These are phyloP conservation scores for Suillus tomentosus DNA, from an alignment of 768 basidiomycete genomes.

Conservation along the genomic window DNA sequence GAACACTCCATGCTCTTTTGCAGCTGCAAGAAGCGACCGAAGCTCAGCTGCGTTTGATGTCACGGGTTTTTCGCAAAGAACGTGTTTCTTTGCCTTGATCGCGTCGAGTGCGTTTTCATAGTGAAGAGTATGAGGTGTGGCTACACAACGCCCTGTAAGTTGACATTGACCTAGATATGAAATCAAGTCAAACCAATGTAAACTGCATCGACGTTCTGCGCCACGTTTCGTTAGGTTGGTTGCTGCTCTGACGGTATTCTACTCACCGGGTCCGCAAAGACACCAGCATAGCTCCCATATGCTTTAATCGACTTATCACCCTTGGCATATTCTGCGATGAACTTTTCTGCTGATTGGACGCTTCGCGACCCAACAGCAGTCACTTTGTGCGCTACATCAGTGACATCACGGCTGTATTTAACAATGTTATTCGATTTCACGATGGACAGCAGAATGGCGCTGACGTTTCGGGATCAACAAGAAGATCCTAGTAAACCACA, in stretches of 20 bases:
- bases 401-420: constrained; percentile 56
- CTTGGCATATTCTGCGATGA: constrained; percentile 55
- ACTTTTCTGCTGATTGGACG: constrained; percentile 66
- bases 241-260: constrained; percentile 11
- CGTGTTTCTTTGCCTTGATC: constrained; percentile 78
- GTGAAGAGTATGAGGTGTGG: constrained; percentile 85
- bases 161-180: too few species aligned
- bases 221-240: neutral
- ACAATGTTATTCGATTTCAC: neutral
- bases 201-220: constrained; percentile 69
- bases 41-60: constrained; percentile 78
- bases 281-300: constrained; percentile 73
- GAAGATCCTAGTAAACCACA: constrained; percentile 54
- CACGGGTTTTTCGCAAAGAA: constrained; percentile 89
- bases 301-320: constrained; percentile 60
- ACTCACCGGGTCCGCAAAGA: constrained; percentile 68
- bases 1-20: constrained; percentile 79
- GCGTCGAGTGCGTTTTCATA: constrained; percentile 76
- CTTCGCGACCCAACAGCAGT: constrained; percentile 78
- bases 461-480: constrained; percentile 75
- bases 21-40: constrained; percentile 68
- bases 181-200: constrained; percentile 58
- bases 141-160: constrained; percentile 34
- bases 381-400: constrained; percentile 69
- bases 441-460: constrained; percentile 25